phyloP scores from a whole-genome alignment of 2,329 filamentous ascomycete genomes.

The Trichoderma sp. region DNA sequence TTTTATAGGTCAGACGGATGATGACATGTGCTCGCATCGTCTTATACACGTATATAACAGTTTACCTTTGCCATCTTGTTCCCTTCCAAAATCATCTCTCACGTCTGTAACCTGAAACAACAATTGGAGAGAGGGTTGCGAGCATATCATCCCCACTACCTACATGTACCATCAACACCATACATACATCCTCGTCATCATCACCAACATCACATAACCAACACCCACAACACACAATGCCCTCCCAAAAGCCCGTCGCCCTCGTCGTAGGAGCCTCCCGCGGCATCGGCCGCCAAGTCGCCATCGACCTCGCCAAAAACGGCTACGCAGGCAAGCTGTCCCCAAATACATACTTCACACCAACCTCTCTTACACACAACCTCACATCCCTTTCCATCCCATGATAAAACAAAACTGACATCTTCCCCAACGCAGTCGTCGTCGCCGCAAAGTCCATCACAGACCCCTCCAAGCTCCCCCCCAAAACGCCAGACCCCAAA shows the following conservation, averaged over 20 bases:
- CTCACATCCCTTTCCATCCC: background rate
- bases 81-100: background rate
- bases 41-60: no score
- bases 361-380: no score
- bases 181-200: background rate
- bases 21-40: no score
- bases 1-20: no score
- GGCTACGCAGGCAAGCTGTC: conserved; percentile 65
- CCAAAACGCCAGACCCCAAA: conserved; percentile 75
- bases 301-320: conserved; percentile 71
- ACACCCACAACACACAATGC: conserved; percentile 29
- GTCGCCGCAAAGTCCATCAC: conserved; percentile 76
- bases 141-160: background rate
- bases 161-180: background rate
- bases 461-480: conserved; percentile 54
- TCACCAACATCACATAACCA: background rate
- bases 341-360: no score
- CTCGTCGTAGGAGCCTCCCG: conserved; percentile 75
- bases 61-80: no score
- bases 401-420: background rate
- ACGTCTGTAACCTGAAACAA: background rate
- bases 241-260: conserved; percentile 56
- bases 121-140: background rate
- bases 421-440: conserved; percentile 56
- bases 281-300: conserved; percentile 79